A percentile compares a stretch with the other conserved stretches of the same genome.
Conservation (phyloP, 371 early-diverging fungal genomes). For the Rhizopus arrhizus region DNA sequence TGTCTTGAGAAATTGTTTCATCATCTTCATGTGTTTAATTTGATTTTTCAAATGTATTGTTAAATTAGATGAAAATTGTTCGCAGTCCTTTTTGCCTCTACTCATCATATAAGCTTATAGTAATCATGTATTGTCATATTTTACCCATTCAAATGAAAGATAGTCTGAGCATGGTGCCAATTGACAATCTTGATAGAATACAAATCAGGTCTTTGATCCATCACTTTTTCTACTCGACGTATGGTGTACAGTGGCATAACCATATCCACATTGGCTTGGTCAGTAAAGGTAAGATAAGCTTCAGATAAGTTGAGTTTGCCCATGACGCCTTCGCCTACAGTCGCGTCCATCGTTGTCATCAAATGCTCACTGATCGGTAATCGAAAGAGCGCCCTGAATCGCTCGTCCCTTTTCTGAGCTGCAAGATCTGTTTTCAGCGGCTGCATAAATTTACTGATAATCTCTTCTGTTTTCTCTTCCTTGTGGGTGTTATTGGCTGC, state of each 20-base stretch:
- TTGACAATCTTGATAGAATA: slow-evolving; percentile 60
- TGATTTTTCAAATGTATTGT: slow-evolving; percentile 59
- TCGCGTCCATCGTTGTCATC: slow-evolving; percentile 48
- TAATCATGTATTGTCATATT: neutral
- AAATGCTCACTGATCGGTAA: slow-evolving; percentile 72
- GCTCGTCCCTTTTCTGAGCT: slow-evolving; percentile 78
- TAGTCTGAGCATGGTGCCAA: slow-evolving; percentile 63
- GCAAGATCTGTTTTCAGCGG: slow-evolving; percentile 59
- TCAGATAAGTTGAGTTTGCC: slow-evolving; percentile 84
- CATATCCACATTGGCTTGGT: slow-evolving; percentile 57
- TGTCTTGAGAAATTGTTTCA: slow-evolving; percentile 81
- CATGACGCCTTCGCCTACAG: slow-evolving; percentile 14
- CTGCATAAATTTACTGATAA: slow-evolving; percentile 49
- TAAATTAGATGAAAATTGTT: slow-evolving; percentile 57
- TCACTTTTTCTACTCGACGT: slow-evolving; percentile 84
- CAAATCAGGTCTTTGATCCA: slow-evolving; percentile 29
- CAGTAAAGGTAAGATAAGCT: slow-evolving; percentile 80
- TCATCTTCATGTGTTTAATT: slow-evolving; percentile 73
- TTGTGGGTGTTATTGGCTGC: slow-evolving; percentile 44
- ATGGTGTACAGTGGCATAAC: slow-evolving; percentile 88
- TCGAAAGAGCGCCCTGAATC: slow-evolving; percentile 75
- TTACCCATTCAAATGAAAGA: slow-evolving; percentile 57
- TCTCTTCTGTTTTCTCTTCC: slow-evolving; percentile 14
- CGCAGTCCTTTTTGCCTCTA: slow-evolving; percentile 40
- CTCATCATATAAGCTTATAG: neutral